Base-by-base conservation (phyloP, 1,284 basidiomycete species). In the Puccinia coronata region DNA sequence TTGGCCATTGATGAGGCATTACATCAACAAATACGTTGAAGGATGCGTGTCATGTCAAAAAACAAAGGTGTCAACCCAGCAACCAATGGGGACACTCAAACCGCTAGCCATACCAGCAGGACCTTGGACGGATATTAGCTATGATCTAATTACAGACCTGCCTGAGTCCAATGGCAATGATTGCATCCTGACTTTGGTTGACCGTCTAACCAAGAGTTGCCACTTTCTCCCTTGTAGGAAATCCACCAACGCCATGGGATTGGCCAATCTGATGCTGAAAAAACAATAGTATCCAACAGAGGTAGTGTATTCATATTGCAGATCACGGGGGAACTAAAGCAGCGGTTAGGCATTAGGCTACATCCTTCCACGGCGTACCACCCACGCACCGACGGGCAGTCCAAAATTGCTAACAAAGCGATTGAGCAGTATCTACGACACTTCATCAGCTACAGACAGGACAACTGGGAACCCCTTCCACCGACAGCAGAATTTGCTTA, bases 81-180 rank as follows among this genome's bases (percentile, higher is more conserved):
- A 16, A 16, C 43, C 16, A 16, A 49, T 71, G 69, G 88, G 89
- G 3, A 72, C 84, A 0, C 84, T 90, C 14, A 82, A 86, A 79
- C 86, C 87, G 0, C 84, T 88, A 23, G 88, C 6, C 12, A 82
- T 59, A 55, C 83, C 84, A 0, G 16, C 55, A 2, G 36, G 72
- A 20, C 88, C 88, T 0, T 90, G 87, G 85, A 83, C 84, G 41
- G 84, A 85, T 0, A 84, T 89, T 6, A 87, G 87, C 0, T 86
- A 89, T 86, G 89, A 90, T 82, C 85, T 88, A 70, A 88, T 90
- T 41, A 85, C 85, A 8, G 85, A 86, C 25, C 84, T 90, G 0
- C 89, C 89, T 0, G 11, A 9, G 11, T 87, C 86, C 0, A 82
- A 84, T 5, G 86, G 86, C 0, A 87, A 73, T 82, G 84, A 87